These are phyloP conservation scores for Nematodospora valgi DNA, from an alignment of 805 yeast species.

Conservation along the genomic window DNA sequence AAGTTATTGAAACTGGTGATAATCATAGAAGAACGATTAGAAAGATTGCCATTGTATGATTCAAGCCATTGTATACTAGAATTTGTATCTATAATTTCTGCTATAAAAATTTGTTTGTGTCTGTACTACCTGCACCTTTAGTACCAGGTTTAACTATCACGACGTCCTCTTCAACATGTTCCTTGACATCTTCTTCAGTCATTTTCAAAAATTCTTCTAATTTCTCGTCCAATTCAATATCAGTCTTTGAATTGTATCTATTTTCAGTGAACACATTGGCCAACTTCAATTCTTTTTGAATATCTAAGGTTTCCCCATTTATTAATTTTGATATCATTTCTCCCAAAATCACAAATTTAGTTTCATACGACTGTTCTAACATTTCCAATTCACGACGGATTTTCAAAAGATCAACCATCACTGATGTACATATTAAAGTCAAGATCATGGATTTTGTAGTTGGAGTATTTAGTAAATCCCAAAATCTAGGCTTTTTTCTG, in stretches of 20 bases:
- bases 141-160: not conserved
- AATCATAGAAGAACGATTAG: slow-evolving; percentile 62
- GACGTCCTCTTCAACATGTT: not conserved
- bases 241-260: slow-evolving; percentile 28
- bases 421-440: slow-evolving; percentile 40
- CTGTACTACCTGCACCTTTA: slow-evolving; percentile 6
- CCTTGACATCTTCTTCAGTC: slow-evolving; percentile 21
- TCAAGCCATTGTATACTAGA: slow-evolving; percentile 3
- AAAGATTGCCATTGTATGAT: slow-evolving; percentile 16
- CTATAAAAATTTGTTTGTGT: slow-evolving; percentile 12
- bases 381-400: slow-evolving; percentile 43
- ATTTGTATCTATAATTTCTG: slow-evolving; percentile 1
- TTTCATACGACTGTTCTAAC: slow-evolving; percentile 34
- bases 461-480: slow-evolving; percentile 31
- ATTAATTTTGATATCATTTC: slow-evolving; percentile 28
- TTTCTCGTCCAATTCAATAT: slow-evolving; percentile 38
- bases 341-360: slow-evolving; percentile 30
- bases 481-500: slow-evolving; percentile 17
- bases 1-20: slow-evolving; percentile 66
- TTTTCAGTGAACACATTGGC: slow-evolving; percentile 42
- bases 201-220: slow-evolving; percentile 32
- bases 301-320: slow-evolving; percentile 37
- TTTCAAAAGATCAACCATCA: slow-evolving; percentile 46
- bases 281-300: slow-evolving; percentile 36
- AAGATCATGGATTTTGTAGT: slow-evolving; percentile 36